Conservation (phyloP, 106 monocot genomes). For the Triglochin maritima region DNA sequence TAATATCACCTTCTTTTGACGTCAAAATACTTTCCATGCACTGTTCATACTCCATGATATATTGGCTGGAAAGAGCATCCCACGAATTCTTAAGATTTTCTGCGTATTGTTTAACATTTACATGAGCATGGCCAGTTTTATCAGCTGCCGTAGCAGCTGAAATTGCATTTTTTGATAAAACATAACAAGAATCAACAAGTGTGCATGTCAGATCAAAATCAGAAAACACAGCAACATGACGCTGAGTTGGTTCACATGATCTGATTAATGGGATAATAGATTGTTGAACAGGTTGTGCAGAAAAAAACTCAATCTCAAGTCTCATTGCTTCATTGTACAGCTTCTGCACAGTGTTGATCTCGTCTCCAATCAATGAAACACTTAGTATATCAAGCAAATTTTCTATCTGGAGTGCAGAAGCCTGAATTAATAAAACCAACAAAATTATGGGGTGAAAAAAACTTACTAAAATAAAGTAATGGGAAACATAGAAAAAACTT, state of each 20-base stretch:
- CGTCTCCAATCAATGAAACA: conserved; percentile 69
- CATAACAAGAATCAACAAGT: conserved; percentile 68
- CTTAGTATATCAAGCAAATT: conserved; percentile 86
- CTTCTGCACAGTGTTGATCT: conserved; percentile 68
- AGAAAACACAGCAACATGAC: conserved; percentile 52
- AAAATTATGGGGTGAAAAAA: background rate
- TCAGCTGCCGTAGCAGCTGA: conserved; percentile 31
- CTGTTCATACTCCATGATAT: conserved; percentile 57
- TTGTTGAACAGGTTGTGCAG: conserved; percentile 40
- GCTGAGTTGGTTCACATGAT: conserved; percentile 20
- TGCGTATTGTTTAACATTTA: conserved; percentile 15
- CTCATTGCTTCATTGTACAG: conserved; percentile 76
- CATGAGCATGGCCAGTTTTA: conserved; percentile 11
- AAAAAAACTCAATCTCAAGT: conserved; percentile 78
- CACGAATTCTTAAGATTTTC: conserved; percentile 51
- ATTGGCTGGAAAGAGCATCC: conserved; percentile 57
- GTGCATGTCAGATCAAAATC: conserved; percentile 98
- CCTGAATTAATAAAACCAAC: conserved; percentile 23
- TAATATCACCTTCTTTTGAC: conserved; percentile 32
- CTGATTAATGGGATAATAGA: conserved; percentile 55
- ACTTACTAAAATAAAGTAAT: background rate
- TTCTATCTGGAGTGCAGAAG: conserved; percentile 53
- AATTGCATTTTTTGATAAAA: conserved; percentile 88
- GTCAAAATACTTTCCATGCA: conserved; percentile 53
- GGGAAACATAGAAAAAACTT: background rate